phyloP scores from a whole-genome alignment of 352 stramenopile species.

The Phytophthora pluvialis region DNA sequence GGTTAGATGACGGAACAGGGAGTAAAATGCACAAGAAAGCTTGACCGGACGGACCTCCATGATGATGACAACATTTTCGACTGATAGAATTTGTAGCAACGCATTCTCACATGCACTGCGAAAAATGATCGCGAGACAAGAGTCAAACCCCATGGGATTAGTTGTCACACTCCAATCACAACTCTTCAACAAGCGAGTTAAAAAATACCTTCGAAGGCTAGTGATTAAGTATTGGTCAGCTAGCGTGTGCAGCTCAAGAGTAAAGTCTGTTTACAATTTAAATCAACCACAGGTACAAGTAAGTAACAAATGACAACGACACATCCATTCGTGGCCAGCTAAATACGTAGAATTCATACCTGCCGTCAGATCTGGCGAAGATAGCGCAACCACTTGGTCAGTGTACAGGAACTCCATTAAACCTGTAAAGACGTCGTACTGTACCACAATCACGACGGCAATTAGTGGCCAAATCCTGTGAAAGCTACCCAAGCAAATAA shows the following conservation, averaged over 20 bases:
- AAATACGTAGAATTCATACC: constrained; percentile 31
- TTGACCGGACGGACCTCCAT: constrained; percentile 48
- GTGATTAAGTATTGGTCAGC: constrained; percentile 89
- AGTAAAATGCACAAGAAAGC: neutral
- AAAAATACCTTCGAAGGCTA: constrained; percentile 54
- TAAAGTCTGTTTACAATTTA: constrained; percentile 55
- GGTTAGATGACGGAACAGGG: neutral
- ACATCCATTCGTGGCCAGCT: neutral
- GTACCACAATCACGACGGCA: constrained; percentile 11
- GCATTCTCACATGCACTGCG: constrained; percentile 74
- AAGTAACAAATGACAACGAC: neutral
- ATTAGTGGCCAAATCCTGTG: neutral
- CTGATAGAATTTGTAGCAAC: constrained; percentile 71
- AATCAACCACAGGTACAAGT: neutral
- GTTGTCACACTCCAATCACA: neutral
- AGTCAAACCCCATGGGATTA: neutral
- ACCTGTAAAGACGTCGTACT: constrained; percentile 82
- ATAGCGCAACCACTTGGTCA: constrained; percentile 67
- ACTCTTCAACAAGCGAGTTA: neutral
- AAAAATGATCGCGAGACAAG: neutral
- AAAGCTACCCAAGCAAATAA: constrained; percentile 1
- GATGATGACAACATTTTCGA: constrained; percentile 80
- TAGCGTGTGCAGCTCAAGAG: constrained; percentile 80
- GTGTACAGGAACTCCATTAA: constrained; percentile 93
- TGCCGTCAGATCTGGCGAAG: constrained; percentile 41